These are phyloP conservation scores for Diplodia corticola DNA, from an alignment of 2,329 filamentous ascomycete genomes.

Conservation along the genomic window DNA sequence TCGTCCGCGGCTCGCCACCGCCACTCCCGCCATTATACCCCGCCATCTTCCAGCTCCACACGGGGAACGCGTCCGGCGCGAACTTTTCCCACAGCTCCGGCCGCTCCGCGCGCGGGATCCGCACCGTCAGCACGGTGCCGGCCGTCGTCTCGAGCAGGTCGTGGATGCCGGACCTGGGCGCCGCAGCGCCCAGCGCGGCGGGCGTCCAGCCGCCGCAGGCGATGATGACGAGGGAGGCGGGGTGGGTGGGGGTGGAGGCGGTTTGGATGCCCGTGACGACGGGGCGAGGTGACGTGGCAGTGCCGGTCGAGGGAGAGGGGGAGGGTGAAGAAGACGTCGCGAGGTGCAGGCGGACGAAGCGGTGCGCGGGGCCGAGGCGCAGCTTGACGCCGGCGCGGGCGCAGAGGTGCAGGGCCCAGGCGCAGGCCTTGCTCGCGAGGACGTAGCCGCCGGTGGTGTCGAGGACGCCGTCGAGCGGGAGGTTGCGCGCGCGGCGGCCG, in stretches of 20 bases:
- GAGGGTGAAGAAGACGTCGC: no score
- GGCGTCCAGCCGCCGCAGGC: conserved; percentile 51
- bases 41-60: conserved; percentile 38
- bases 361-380: conserved; percentile 36
- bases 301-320: neutral
- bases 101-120: conserved; percentile 41
- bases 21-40: conserved; percentile 27
- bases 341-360: neutral
- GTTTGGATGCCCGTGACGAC: conserved; percentile 48
- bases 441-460: conserved; percentile 51
- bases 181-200: conserved; percentile 36
- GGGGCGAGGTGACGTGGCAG: conserved; percentile 32
- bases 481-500: neutral
- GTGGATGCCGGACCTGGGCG: conserved; percentile 37
- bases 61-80: conserved; percentile 48
- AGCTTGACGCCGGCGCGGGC: conserved; percentile 44
- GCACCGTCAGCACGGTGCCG: conserved; percentile 48
- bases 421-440: conserved; percentile 50
- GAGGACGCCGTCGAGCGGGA: conserved; percentile 29
- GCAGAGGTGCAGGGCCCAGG: conserved; percentile 48
- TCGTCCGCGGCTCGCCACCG: conserved; percentile 36
- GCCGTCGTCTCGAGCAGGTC: conserved; percentile 51
- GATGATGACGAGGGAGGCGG: conserved; percentile 44
- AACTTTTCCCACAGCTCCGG: conserved; percentile 45
- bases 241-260: conserved; percentile 43